Evolutionary conservation across 805 yeast genomes (phyloP), one percentile per base, ranked within the genome.

Genomic region (Naumovozyma castellii): DNA sequence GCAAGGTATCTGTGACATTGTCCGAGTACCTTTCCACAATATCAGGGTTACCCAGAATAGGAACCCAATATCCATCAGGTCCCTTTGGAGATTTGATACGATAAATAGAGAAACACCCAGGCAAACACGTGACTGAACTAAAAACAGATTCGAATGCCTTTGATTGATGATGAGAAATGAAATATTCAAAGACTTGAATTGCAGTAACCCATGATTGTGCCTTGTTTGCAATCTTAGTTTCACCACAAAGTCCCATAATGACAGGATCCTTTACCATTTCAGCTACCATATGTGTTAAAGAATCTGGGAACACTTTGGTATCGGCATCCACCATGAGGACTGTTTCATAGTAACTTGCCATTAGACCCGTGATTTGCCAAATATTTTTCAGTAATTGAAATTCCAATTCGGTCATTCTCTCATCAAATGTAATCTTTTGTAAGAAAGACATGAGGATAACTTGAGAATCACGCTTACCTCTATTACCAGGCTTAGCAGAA

Each of bases 381-480:
- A 88, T 81, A 33, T 74, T 74, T 40, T 72, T 72, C 55, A 86
- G 64, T 47, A 87, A 69, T 56, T 83, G 92, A 53, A 74, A 86
- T 50, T 88, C 95, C 43, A 87, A 73, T 49, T 81, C 84, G 0
- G 95, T 80, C 96, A 87, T 87, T 70, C 96, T 78, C 61, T 88
- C 97, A 61, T 87, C 88, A 61, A 84, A 86, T 51, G 88, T 84
- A 15, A 87, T 73, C 51, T 78, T 80, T 62, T 87, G 95, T 54
- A 87, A 69, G 62, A 87, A 87, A 0, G 90, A 79, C 96, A 87
- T 87, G 51, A 87, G 67, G 45, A 87, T 80, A 43, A 87, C 79
- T 61, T 87, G 97, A 17, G 96, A 84, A 57, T 87, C 97, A 66
- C 97, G 83, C 62, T 87, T 87, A 64, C 97, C 97, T 70, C 97